These are phyloP conservation scores for Gastrolobium villosum DNA, from an alignment of 306 rosid genomes.

Conservation along the genomic window DNA sequence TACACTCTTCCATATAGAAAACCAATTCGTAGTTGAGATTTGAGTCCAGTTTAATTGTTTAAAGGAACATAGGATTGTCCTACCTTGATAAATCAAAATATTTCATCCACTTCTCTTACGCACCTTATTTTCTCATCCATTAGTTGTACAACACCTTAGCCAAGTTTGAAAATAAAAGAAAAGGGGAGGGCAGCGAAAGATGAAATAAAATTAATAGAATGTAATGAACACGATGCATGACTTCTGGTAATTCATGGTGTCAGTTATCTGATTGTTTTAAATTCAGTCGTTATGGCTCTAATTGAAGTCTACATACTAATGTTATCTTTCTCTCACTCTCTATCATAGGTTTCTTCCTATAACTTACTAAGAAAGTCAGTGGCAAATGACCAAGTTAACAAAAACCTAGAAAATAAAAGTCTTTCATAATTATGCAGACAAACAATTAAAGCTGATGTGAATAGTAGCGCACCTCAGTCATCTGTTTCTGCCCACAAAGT, in stretches of 20 bases:
- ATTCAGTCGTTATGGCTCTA: conserved; percentile 22
- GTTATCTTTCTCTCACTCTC: conserved; percentile 17
- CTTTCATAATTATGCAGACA: conserved; percentile 25
- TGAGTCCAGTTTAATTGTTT: background rate
- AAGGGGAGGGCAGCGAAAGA: background rate
- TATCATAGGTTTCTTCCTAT: conserved; percentile 25
- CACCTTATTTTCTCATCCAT: background rate
- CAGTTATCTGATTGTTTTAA: background rate
- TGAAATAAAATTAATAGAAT: background rate
- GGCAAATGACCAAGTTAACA: conserved; percentile 16
- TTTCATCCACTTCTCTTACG: background rate
- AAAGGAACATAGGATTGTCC: background rate
- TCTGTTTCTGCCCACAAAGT: conserved; percentile 92
- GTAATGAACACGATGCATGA: background rate
- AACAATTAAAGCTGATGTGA: conserved; percentile 25
- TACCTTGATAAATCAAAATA: background rate
- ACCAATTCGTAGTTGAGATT: conserved; percentile 9
- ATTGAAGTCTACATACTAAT: conserved; percentile 14
- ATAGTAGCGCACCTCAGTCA: conserved; percentile 78
- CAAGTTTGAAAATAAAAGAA: background rate
- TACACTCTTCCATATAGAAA: background rate
- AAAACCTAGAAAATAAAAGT: background rate
- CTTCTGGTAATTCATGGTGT: background rate
- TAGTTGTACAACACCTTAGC: conserved; percentile 12
- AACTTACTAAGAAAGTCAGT: conserved; percentile 17